phyloP scores from a whole-genome alignment of 805 yeast species.

The Lipomyces japonicus region DNA sequence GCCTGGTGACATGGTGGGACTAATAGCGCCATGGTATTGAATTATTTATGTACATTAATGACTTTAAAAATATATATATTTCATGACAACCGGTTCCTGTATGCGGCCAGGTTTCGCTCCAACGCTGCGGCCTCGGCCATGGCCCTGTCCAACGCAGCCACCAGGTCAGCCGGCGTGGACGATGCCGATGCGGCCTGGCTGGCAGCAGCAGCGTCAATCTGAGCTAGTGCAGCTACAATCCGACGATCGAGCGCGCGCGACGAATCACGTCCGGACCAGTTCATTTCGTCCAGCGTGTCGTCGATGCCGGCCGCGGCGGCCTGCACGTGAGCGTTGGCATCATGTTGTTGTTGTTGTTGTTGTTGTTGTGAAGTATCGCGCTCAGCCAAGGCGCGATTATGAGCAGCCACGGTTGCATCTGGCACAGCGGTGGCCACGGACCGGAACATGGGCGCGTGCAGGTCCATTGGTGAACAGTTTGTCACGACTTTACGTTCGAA shows the following conservation, averaged over 20 bases:
- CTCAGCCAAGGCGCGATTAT: too few species aligned
- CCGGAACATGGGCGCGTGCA: too few species aligned
- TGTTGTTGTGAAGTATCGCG: too few species aligned
- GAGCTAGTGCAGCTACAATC: slow-evolving; percentile 57
- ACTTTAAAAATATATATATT: not conserved
- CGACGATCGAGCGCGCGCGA: slow-evolving; percentile 55
- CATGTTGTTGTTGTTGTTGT: not conserved
- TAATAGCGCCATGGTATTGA: slow-evolving; percentile 31
- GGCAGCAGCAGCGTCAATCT: slow-evolving; percentile 56
- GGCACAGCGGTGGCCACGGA: too few species aligned
- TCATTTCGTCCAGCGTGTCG: slow-evolving; percentile 71
- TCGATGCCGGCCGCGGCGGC: slow-evolving; percentile 42
- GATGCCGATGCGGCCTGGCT: too few species aligned
- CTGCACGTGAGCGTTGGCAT: slow-evolving; percentile 6
- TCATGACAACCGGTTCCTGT: slow-evolving; percentile 7
- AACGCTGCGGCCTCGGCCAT: slow-evolving; percentile 53
- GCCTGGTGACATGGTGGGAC: slow-evolving; percentile 96
- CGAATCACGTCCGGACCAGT: slow-evolving; percentile 70
- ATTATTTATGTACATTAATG: not conserved
- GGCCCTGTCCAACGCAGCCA: slow-evolving; percentile 44
- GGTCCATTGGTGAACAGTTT: too few species aligned
- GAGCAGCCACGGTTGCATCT: too few species aligned
- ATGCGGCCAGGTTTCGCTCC: slow-evolving; percentile 48
- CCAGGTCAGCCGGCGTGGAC: too few species aligned
- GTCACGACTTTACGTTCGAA: too few species aligned